These are phyloP conservation scores for Cystobasidium sp. DNA, from an alignment of 1,284 basidiomycete genomes.

Conservation along the genomic window DNA sequence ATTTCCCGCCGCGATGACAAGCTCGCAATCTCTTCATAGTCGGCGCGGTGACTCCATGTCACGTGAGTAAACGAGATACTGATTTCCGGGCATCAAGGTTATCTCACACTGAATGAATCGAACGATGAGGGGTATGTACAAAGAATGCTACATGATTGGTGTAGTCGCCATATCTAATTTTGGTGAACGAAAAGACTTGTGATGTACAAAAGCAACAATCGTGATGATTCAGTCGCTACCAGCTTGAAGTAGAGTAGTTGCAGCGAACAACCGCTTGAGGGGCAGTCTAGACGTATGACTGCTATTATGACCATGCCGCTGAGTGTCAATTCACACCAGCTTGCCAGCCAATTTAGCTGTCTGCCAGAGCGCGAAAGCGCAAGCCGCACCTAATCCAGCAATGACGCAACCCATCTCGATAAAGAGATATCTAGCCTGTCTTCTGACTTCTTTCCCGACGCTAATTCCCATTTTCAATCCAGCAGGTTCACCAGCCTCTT, in stretches of 20 bases:
- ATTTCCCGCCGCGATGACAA: too few species aligned
- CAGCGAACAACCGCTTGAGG: background rate
- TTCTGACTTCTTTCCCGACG: slow-evolving; percentile 32
- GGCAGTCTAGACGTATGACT: background rate
- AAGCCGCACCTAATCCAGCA: slow-evolving; percentile 19
- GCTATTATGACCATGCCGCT: background rate
- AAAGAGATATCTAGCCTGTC: slow-evolving; percentile 25
- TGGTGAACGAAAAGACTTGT: too few species aligned
- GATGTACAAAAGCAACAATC: too few species aligned
- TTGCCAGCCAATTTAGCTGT: background rate
- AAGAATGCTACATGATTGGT: too few species aligned
- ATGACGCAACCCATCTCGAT: slow-evolving; percentile 40
- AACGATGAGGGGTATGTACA: too few species aligned
- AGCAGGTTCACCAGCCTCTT: slow-evolving; percentile 45
- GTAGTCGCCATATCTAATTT: too few species aligned
- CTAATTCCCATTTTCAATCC: slow-evolving; percentile 37
- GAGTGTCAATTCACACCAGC: background rate
- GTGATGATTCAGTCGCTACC: too few species aligned
- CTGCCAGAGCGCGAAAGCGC: slow-evolving; percentile 29
- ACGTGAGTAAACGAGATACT: too few species aligned
- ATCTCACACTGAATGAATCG: too few species aligned
- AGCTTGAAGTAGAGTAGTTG: background rate
- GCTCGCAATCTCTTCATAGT: too few species aligned
- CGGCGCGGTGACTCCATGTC: too few species aligned
- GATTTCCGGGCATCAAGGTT: too few species aligned